Conservation (phyloP, 495 filamentous ascomycete species). For the Aspergillus haitiensis region DNA sequence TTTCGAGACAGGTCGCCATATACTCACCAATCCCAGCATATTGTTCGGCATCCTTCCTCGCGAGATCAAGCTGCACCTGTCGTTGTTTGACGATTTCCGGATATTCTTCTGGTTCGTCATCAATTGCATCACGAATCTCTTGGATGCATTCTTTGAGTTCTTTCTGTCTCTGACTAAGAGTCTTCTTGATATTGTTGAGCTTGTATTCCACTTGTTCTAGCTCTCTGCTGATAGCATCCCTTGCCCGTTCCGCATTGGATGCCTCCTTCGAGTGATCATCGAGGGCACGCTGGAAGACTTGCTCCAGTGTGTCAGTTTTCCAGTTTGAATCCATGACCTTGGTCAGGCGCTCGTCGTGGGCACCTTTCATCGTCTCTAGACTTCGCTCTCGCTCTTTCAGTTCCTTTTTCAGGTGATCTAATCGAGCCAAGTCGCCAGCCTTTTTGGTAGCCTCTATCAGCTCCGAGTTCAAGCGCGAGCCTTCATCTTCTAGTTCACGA, state of each 20-base stretch:
- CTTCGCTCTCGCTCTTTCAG: slow-evolving; percentile 67
- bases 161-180: slow-evolving; percentile 60
- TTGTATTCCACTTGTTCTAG: slow-evolving; percentile 77
- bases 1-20: slow-evolving; percentile 59
- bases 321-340: slow-evolving; percentile 62
- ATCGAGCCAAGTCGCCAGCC: slow-evolving; percentile 72
- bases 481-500: slow-evolving; percentile 65
- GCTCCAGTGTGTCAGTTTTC: slow-evolving; percentile 68
- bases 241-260: slow-evolving; percentile 61
- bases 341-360: slow-evolving; percentile 68
- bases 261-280: slow-evolving; percentile 54
- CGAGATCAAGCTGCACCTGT: slow-evolving; percentile 60
- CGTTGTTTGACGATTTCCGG: slow-evolving; percentile 51
- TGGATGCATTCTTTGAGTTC: slow-evolving; percentile 61
- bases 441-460: slow-evolving; percentile 76
- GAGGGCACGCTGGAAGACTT: slow-evolving; percentile 65
- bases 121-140: slow-evolving; percentile 50
- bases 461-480: slow-evolving; percentile 67
- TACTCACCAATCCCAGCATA: slow-evolving; percentile 62
- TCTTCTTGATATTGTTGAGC: slow-evolving; percentile 62
- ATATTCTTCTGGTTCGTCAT: slow-evolving; percentile 56
- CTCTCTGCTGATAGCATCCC: slow-evolving; percentile 68
- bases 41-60: slow-evolving; percentile 63
- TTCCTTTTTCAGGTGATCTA: slow-evolving; percentile 77
- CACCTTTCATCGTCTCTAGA: slow-evolving; percentile 71